These are phyloP conservation scores for Pueraria montana DNA, from an alignment of 306 rosid species.

Conservation along the genomic window DNA sequence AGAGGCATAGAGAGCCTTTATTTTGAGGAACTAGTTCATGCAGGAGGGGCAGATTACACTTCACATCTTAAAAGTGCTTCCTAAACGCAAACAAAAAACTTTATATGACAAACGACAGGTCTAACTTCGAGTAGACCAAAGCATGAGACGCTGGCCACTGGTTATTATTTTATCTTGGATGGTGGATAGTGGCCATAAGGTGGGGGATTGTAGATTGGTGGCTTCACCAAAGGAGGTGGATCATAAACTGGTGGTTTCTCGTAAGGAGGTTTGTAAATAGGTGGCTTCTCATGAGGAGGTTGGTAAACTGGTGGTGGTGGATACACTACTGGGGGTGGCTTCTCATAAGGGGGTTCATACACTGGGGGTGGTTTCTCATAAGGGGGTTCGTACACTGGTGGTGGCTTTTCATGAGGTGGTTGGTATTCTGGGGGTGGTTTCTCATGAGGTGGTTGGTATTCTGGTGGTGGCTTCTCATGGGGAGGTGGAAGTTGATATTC, in stretches of 20 bases:
- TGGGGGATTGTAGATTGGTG: constrained; percentile 24
- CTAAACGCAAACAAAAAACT: not conserved
- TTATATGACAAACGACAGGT: not conserved
- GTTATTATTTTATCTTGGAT: constrained; percentile 19
- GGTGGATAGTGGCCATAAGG: constrained; percentile 34
- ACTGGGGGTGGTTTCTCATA: not conserved
- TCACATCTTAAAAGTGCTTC: constrained; percentile 13
- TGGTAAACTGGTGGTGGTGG: not conserved
- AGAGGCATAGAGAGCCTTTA: constrained; percentile 45
- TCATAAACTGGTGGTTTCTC: not conserved
- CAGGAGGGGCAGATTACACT: not conserved
- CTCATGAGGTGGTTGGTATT: no score
- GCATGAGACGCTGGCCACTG: not conserved
- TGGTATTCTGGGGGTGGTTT: not conserved
- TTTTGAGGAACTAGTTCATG: constrained; percentile 13
- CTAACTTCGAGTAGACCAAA: constrained; percentile 20
- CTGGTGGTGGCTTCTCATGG: constrained; percentile 28
- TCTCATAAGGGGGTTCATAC: constrained; percentile 6
- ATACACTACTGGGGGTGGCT: not conserved
- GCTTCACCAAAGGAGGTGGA: not conserved
- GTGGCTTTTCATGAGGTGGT: not conserved
- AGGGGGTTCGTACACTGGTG: not conserved
- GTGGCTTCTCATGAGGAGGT: constrained; percentile 5
- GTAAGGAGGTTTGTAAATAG: not conserved
- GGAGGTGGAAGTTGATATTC: not conserved